Percentiles rank a stretch among this genome's conserved stretches.
Conservation (phyloP, 225 moss, liverwort and hornwort species). For the Sphagnum contortum region DNA sequence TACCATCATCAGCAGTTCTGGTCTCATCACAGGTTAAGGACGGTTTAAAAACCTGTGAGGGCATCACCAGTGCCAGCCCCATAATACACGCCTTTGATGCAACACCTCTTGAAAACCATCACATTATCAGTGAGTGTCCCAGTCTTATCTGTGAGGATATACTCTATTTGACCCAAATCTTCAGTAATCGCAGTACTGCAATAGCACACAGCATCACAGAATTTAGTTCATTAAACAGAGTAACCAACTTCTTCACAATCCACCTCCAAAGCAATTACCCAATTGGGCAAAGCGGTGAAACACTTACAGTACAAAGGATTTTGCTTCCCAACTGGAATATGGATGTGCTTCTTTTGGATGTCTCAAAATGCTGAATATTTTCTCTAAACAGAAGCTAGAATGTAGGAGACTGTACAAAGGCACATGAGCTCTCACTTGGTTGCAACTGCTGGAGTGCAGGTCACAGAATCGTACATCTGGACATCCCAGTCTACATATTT, state of each 20-base stretch:
- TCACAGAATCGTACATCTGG: slow-evolving; percentile 81
- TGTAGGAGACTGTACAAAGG: too few relatives aligned
- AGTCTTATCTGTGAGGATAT: slow-evolving; percentile 93
- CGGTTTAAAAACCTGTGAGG: slow-evolving; percentile 39
- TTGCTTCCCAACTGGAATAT: too few relatives aligned
- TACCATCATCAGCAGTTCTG: too few relatives aligned
- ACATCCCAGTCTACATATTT: slow-evolving; percentile 98
- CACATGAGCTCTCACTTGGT: slow-evolving; percentile 44
- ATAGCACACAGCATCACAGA: slow-evolving; percentile 7
- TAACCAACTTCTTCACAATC: too few relatives aligned
- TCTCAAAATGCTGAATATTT: too few relatives aligned
- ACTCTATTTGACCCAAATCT: slow-evolving; percentile 97
- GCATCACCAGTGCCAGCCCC: slow-evolving; percentile 52
- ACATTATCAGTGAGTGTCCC: slow-evolving; percentile 96
- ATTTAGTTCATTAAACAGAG: too few relatives aligned
- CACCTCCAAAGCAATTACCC: too few relatives aligned
- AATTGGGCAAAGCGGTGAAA: too few relatives aligned
- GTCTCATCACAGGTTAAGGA: too few relatives aligned
- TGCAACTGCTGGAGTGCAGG: slow-evolving; percentile 86
- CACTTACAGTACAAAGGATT: too few relatives aligned
- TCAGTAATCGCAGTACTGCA: slow-evolving; percentile 98
- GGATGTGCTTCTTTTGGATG: too few relatives aligned
- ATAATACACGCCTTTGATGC: slow-evolving; percentile 68
- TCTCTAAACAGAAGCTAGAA: too few relatives aligned
- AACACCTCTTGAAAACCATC: slow-evolving; percentile 89